Conservation (phyloP, 805 yeast species). For the Ogataea nitratoaversa region DNA sequence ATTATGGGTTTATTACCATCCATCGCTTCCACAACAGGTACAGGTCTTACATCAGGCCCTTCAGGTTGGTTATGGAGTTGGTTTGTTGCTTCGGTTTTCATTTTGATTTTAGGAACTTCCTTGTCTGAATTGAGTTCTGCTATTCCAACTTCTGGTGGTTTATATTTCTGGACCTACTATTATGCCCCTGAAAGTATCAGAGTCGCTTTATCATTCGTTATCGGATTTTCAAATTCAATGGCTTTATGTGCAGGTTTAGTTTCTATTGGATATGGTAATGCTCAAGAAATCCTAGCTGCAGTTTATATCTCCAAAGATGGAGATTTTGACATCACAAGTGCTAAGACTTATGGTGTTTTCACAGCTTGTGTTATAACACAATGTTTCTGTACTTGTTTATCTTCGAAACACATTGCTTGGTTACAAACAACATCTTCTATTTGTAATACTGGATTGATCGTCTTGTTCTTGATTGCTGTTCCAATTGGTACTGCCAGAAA, state of each 20-base stretch:
- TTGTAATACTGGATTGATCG: conserved; percentile 48
- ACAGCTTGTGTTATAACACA: conserved; percentile 56
- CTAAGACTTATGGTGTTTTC: conserved; percentile 59
- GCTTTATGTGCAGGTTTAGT: conserved; percentile 66
- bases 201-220: conserved; percentile 53
- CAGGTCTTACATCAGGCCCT: conserved; percentile 54
- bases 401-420: conserved; percentile 53
- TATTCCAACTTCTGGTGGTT: conserved; percentile 73
- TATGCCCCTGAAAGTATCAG: conserved; percentile 54
- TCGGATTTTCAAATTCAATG: conserved; percentile 65
- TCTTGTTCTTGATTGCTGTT: conserved; percentile 56
- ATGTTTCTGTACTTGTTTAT: conserved; percentile 47
- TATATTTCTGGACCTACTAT: conserved; percentile 64
- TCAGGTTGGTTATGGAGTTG: conserved; percentile 72
- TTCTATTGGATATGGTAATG: conserved; percentile 67
- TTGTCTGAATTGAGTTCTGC: conserved; percentile 67
- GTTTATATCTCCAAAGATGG: conserved; percentile 51
- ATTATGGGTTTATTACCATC: conserved; percentile 71
- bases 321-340: conserved; percentile 48
- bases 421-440: conserved; percentile 57
- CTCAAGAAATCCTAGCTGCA: conserved; percentile 54
- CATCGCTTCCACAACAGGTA: conserved; percentile 50
- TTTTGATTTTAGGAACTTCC: conserved; percentile 53
- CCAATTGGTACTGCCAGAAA: conserved; percentile 52
- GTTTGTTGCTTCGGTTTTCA: conserved; percentile 54